A percentile compares a stretch with the other conserved stretches of the same genome.
phyloP scores from a whole-genome alignment of 176 grass and related monocot genomes.

The Oryza rufipogon region DNA sequence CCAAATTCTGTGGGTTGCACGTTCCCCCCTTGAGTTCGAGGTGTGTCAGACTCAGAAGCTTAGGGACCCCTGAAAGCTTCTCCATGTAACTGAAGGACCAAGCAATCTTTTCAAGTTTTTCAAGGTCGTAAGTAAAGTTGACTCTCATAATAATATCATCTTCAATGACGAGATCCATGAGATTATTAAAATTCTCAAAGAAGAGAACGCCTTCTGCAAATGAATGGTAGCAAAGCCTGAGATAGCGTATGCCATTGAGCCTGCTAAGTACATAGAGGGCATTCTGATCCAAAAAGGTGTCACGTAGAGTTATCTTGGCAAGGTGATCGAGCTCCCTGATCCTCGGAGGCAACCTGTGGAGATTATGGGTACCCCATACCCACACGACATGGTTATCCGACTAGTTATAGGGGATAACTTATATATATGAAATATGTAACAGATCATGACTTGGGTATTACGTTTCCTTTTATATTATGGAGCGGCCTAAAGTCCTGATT shows the following conservation, averaged over 20 bases:
- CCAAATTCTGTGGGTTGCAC: not conserved
- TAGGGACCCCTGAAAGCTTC: not conserved
- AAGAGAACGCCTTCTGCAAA: not conserved
- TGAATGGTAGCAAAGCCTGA: conserved; percentile 9
- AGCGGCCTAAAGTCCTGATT: no score
- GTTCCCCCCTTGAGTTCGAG: not conserved
- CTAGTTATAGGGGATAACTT: no score
- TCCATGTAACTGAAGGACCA: conserved; percentile 30
- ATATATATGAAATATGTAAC: no score
- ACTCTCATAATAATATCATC: not conserved
- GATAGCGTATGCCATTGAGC: not conserved
- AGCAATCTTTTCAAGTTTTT: not conserved
- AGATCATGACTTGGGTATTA: no score
- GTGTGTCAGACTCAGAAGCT: not conserved
- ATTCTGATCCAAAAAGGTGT: conserved; percentile 3
- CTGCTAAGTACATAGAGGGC: not conserved
- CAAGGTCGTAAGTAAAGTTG: no score
- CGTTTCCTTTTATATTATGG: no score
- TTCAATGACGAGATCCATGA: not conserved
- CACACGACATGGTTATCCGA: no score
- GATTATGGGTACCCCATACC: no score
- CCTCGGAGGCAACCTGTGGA: conserved; percentile 10
- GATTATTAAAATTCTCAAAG: no score
- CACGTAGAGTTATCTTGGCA: conserved; percentile 28
- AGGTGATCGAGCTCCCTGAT: conserved; percentile 6